A percentile compares a stretch with the other conserved stretches of the same genome.
Evolutionary conservation across 2,329 filamentous ascomycete genomes (phyloP).

Genomic region (Botrytis byssoidea): DNA sequence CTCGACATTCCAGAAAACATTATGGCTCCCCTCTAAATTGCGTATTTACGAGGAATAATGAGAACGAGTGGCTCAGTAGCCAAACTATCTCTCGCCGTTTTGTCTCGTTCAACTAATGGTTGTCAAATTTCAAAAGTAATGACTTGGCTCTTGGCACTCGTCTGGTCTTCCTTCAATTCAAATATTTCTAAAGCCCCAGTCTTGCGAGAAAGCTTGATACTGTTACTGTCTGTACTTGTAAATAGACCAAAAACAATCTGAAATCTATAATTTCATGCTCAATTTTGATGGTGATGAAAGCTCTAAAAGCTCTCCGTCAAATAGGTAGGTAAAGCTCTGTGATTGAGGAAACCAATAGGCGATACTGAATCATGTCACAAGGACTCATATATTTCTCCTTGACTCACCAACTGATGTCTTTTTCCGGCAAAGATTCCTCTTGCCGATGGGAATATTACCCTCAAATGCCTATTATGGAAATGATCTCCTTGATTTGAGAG

Average conservation of each 20-base stretch:
- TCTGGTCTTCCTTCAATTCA: neutral
- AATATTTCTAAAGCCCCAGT: neutral
- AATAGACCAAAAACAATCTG: neutral
- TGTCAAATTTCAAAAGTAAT: neutral
- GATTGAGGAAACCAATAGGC: neutral
- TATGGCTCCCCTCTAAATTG: neutral
- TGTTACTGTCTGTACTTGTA: neutral
- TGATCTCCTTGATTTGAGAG: neutral
- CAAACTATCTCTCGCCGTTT: neutral
- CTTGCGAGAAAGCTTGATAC: neutral
- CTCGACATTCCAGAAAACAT: neutral
- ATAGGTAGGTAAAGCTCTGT: neutral
- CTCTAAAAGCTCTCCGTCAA: neutral
- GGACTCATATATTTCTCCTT: neutral
- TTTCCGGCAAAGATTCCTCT: neutral
- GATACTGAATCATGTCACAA: neutral
- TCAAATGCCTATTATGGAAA: neutral
- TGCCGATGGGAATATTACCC: neutral
- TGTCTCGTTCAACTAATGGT: neutral
- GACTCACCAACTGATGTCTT: neutral
- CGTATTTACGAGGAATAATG: neutral
- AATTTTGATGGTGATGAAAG: neutral
- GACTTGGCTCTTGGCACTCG: slow-evolving; percentile 13
- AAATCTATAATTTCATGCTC: neutral
- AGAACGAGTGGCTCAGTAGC: neutral